Evolutionary conservation across 2,329 filamentous ascomycete species (phyloP), one percentile per base, ranked within the genome.

Genomic region (Orbilia blumenaviensis): DNA sequence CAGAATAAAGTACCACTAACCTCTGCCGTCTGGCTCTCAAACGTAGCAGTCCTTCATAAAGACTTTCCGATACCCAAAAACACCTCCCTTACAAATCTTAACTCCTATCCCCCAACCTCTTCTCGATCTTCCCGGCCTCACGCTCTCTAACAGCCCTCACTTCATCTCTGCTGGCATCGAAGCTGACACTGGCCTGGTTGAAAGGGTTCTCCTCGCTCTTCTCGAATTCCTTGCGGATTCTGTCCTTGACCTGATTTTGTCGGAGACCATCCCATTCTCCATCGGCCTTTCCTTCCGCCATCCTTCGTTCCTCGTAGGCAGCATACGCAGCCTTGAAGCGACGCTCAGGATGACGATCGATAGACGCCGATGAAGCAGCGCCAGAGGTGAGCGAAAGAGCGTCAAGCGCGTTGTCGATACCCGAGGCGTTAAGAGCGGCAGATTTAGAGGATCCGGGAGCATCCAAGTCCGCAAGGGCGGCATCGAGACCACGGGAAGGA

Each of bases 161-260:
- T 80, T 99, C 94, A 2, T 93, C 92, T 83, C 88, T 91, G 21
- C 87, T 88, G 64, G 92, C 88, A 83, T 99, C 92, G 84, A 93
- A 96, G 2, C 86, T 83, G 1, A 89, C 92, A 61, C 86, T 88
- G 1, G 69, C 74, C 84, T 96, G 92, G 84, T 97, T 97, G 85
- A 96, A 95, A 12, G 95, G 95, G 83, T 99, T 99, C 80, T 98
- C 94, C 0, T 92, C 90, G 81, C 91, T 92, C 86, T 93, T 96
- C 83, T 96, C 91, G 83, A 98, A 99, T 85, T 98, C 95, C 86
- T 96, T 96, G 78, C 88, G 84, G 79, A 96, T 92, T 81, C 90
- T 87, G 78, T 94, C 91, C 81, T 94, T 90, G 83, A 92, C 91
- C 87, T 97, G 94, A 80, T 96, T 89, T 80, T 92, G 86, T 69